Base-by-base conservation (phyloP, 73 alveolate genomes). In the Paramecium tetraurelia region DNA sequence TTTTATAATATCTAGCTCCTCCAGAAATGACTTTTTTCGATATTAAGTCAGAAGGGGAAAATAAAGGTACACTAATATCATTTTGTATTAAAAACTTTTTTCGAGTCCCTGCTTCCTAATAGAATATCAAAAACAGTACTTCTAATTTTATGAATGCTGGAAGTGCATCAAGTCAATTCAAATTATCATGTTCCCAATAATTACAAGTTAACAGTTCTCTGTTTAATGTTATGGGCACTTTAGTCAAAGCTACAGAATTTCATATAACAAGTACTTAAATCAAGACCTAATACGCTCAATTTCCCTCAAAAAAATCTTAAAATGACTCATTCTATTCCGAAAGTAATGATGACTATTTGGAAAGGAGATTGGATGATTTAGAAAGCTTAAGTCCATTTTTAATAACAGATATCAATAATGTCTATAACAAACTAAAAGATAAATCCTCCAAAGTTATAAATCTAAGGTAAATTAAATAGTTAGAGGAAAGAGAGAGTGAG, bases 31-130 rank as follows among this genome's bases (percentile, higher is more conserved):
- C 27, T 31, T 24, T 33, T 36, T 50, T 70, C 35, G 53, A 46
- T 9, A 89, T 70, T 31, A 71, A 40, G 16, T 70, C 94, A 12
- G 58, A 40, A 21, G 93, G 93, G 16, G 94, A 83, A 70, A 63
- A 63, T 5, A 44, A 63, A 63, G 90, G 90, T 44, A 80, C 90
- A 3, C 7, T 46, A 18, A 41, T 80, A 20, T 43, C 70, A 24
- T 83, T 69, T 89, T 31, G 22, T 22, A 83, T 69, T 18, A 41
- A 44, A 29, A 83, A 58, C 57, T 50, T 18, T 46, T 41, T 38
- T 70, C 22, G 84, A 33, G 84, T 63, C 3, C 84, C 84, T 27
- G 46, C 41, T 12, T 63, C 84, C 21, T 8, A 31, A 12, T 31
- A 63, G 12, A 63, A 63, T 63, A 63, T 63, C 4, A 63, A 18